phyloP scores from a whole-genome alignment of 805 yeast species.

The Diddensiella santjacobensis region DNA sequence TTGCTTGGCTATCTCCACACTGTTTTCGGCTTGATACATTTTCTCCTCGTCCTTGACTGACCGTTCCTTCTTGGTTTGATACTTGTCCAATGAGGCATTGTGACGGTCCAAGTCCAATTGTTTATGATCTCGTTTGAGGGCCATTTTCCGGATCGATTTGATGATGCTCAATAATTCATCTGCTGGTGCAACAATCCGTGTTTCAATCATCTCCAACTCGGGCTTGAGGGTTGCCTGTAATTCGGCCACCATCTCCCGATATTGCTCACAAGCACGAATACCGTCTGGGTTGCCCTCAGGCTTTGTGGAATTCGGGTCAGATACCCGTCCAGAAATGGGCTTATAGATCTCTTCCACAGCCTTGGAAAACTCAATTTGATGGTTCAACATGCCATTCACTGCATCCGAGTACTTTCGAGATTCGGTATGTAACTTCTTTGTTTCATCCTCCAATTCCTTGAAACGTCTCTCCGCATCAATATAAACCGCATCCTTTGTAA shows the following conservation, averaged over 20 bases:
- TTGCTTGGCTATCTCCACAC: slow-evolving; percentile 84
- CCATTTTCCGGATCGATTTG: slow-evolving; percentile 83
- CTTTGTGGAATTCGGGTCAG: slow-evolving; percentile 80
- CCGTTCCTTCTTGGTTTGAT: slow-evolving; percentile 77
- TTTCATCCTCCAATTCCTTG: slow-evolving; percentile 84
- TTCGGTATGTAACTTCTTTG: slow-evolving; percentile 85
- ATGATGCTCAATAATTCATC: slow-evolving; percentile 83
- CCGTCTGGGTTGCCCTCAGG: slow-evolving; percentile 98
- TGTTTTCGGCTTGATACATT: slow-evolving; percentile 84
- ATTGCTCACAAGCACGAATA: slow-evolving; percentile 88
- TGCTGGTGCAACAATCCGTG: slow-evolving; percentile 86
- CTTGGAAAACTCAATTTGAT: slow-evolving; percentile 91
- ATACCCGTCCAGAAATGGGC: slow-evolving; percentile 88
- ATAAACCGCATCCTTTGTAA: slow-evolving; percentile 81
- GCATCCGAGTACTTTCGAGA: slow-evolving; percentile 87
- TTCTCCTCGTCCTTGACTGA: slow-evolving; percentile 88
- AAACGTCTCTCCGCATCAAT: slow-evolving; percentile 95
- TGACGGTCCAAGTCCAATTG: slow-evolving; percentile 91
- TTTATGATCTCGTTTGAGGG: slow-evolving; percentile 92
- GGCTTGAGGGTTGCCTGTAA: slow-evolving; percentile 84
- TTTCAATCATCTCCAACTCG: slow-evolving; percentile 86
- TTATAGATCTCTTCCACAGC: slow-evolving; percentile 94
- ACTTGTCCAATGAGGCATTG: slow-evolving; percentile 62
- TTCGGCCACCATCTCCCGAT: slow-evolving; percentile 81
- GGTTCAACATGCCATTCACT: slow-evolving; percentile 88